Evolutionary conservation across 2,329 filamentous ascomycete genomes (phyloP), one percentile per base, ranked within the genome.

Genomic region (Polychaeton citri): DNA sequence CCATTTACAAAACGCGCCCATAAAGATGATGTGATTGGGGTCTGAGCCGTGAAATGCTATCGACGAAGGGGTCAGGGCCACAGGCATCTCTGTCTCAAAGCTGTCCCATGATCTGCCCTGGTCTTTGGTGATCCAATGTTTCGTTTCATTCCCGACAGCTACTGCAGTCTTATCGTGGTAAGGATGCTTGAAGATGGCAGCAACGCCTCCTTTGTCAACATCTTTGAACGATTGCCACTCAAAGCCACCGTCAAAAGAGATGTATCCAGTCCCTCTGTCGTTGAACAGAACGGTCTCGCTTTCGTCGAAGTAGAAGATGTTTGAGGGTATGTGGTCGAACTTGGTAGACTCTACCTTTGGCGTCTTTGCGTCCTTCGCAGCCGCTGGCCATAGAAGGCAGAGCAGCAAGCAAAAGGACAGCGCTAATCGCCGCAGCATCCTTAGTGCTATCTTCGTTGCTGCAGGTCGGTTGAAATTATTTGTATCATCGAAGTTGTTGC

Each of bases 291-390:
- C 68, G 35, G 81, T 74, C 56, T 94, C 79, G 46, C 83, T 87
- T 57, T 88, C 83, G 52, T 90, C 79, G 54, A 98, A 96, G 62
- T 94, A 98, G 62, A 81, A 81, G 45, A 95, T 65, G 54, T 77
- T 76, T 36, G 63, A 55, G 1, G 85, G 82, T 36, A 68, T 60
- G 49, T 76, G 67, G 31, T 80, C 65, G 61, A 95, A 82, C 32
- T 70, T 60, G 36, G 66, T 81, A 40, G 68, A 63, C 42, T 70
- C 66, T 50, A 94, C 24, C 24, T 28, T 28, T 10, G 24, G 24
- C 24, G 24, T 28, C 24, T 28, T 28, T 10, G 12, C 15, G 24
- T 28, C 24, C 24, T 28, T 28, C 4, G 24, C 24, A 12, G 24
- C 24, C 15, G 24, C 7, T 7, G 24, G 24, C 24, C 24, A 28